Evolutionary conservation across 345 rosid genomes (phyloP), one percentile per base, ranked within the genome.

Genomic region (Gossypium bickii): DNA sequence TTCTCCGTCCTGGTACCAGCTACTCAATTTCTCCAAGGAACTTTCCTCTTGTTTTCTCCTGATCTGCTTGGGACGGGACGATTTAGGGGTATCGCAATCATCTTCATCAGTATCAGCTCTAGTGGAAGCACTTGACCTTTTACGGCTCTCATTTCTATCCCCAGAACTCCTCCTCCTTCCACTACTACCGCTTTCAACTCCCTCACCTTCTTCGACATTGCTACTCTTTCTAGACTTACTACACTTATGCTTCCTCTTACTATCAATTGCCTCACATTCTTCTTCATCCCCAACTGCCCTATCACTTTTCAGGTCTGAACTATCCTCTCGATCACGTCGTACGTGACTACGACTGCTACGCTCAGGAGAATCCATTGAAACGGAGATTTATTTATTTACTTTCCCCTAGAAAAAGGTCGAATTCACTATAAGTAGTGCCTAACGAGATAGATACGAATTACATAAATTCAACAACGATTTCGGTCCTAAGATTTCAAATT

Each of bases 1-100:
- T 52, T 95, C 98, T 73, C 98, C 97, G 64, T 95, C 98, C 85
- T 95, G 89, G 75, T 95, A 93, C 91, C 91, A 90, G 82, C 87
- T 93, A 72, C 96, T 95, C 73, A 93, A 71, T 80, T 88, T 88
- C 47, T 95, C 98, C 83, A 95, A 80, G 80, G 97, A 87, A 76
- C 97, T 90, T 80, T 95, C 98, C 86, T 95, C 98, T 77, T 83
- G 93, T 70, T 87, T 93, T 83, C 80, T 93, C 92, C 89, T 95
- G 77, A 83, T 43, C 81, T 81, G 87, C 81, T 85, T 89, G 6
- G 87, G 74, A 24, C 88, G 87, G 3, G 71, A 71, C 43, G 84
- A 86, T 69, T 85, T 89, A 72, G 82, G 82, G 17, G 75, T 55
- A 59, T 87, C 92, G 56, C 84, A 85, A 74, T 91, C 93, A 74